Conservation (phyloP, 257 asterid species). For the Primulina eburnea region DNA sequence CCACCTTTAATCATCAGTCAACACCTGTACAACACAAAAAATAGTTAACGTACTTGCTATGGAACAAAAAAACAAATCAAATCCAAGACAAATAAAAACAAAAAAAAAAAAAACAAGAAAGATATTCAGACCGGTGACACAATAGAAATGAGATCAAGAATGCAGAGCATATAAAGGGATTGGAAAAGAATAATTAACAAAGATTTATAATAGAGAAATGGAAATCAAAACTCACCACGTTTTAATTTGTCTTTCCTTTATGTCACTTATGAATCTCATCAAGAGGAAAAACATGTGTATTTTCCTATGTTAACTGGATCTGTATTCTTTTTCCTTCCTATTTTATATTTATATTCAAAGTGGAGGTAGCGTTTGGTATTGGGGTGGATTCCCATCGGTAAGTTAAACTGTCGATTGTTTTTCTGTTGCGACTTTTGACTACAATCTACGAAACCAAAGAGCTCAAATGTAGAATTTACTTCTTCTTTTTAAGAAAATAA, state of each 20-base stretch:
- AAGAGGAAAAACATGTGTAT: not conserved
- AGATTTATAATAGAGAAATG: constrained; percentile 12
- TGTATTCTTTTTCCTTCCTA: not conserved
- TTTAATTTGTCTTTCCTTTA: not conserved
- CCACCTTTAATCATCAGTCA: constrained; percentile 23
- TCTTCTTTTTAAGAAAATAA: too few relatives aligned
- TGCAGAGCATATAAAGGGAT: not conserved
- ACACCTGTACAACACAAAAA: not conserved
- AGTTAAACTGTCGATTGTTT: constrained; percentile 25
- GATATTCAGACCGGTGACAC: constrained; percentile 5
- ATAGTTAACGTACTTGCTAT: not conserved
- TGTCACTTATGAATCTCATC: not conserved
- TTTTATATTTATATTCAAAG: not conserved
- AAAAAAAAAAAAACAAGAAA: not conserved
- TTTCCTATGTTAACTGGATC: constrained; percentile 28
- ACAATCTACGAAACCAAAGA: not conserved
- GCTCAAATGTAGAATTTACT: not conserved
- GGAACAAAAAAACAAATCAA: constrained; percentile 14
- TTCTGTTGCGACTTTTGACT: not conserved
- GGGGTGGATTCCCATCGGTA: constrained; percentile 32
- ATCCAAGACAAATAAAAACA: not conserved
- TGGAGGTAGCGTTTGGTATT: constrained; percentile 25
- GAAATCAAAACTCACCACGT: constrained; percentile 30
- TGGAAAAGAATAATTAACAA: not conserved
- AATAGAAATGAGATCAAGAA: constrained; percentile 24